These are phyloP conservation scores for Talaromyces sp. DNA, from an alignment of 2,329 filamentous ascomycete species.

Conservation along the genomic window DNA sequence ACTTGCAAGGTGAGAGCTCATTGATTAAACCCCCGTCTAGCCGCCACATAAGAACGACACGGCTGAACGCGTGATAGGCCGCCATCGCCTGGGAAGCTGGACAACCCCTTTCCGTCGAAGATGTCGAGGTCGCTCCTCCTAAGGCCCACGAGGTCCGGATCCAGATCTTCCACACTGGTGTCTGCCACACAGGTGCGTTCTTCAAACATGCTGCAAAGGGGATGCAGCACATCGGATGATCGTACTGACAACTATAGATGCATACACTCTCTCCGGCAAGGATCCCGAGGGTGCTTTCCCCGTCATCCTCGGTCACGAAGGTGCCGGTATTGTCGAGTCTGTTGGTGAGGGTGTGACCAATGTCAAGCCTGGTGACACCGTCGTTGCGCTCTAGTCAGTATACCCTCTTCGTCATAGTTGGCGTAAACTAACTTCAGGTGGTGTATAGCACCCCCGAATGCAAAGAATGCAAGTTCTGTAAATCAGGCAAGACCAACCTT, in stretches of 20 bases:
- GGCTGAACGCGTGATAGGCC: slow-evolving; percentile 53
- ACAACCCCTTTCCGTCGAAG: slow-evolving; percentile 83
- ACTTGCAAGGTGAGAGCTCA: slow-evolving; percentile 67
- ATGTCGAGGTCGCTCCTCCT: slow-evolving; percentile 85
- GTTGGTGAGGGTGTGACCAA: slow-evolving; percentile 92
- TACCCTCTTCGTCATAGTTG: slow-evolving; percentile 63
- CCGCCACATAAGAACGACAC: background rate
- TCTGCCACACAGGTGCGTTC: slow-evolving; percentile 88
- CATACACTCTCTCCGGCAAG: slow-evolving; percentile 92
- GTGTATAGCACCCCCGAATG: slow-evolving; percentile 81
- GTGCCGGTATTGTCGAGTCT: slow-evolving; percentile 87
- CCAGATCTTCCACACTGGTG: slow-evolving; percentile 94
- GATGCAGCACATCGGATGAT: background rate
- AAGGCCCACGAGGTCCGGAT: slow-evolving; percentile 94
- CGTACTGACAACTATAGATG: slow-evolving; percentile 54
- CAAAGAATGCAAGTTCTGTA: slow-evolving; percentile 98
- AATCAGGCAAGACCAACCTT: slow-evolving; percentile 97
- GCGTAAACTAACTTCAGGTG: slow-evolving; percentile 28
- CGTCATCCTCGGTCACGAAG: slow-evolving; percentile 83
- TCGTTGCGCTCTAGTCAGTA: slow-evolving; percentile 78
- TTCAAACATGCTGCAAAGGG: background rate
- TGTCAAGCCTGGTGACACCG: slow-evolving; percentile 90
- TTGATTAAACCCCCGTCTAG: background rate
- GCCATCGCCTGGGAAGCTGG: slow-evolving; percentile 97
- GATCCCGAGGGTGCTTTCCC: slow-evolving; percentile 95